phyloP scores from a whole-genome alignment of 106 monocot genomes.

The Amphibolis antarctica region DNA sequence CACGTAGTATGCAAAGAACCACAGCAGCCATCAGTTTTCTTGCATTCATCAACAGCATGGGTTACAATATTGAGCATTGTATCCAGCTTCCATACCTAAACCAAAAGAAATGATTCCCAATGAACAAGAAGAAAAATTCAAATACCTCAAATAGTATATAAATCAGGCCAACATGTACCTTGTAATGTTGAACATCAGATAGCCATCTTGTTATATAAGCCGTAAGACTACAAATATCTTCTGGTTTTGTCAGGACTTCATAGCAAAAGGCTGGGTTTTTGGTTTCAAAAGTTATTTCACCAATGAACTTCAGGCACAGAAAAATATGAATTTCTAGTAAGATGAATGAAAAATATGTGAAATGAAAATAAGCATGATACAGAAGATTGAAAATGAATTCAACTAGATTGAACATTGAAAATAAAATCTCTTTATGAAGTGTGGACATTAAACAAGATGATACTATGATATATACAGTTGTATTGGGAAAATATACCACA shows the following conservation, averaged over 20 bases:
- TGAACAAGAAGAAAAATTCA: background rate
- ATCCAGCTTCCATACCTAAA: conserved; percentile 75
- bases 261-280: conserved; percentile 86
- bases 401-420: too few relatives aligned
- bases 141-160: background rate
- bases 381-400: too few relatives aligned
- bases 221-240: conserved; percentile 58
- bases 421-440: too few relatives aligned
- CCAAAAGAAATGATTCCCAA: background rate
- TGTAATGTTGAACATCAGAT: conserved; percentile 58
- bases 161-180: conserved; percentile 25
- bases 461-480: too few relatives aligned
- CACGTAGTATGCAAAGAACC: conserved; percentile 63
- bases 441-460: too few relatives aligned
- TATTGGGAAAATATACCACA: too few relatives aligned
- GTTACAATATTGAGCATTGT: conserved; percentile 56
- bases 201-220: conserved; percentile 45
- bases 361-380: background rate
- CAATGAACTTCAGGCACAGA: conserved; percentile 17
- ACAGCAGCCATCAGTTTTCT: conserved; percentile 48
- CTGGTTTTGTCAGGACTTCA: conserved; percentile 48
- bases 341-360: background rate
- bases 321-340: background rate
- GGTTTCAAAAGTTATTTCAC: conserved; percentile 78
- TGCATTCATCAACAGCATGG: conserved; percentile 71